Conservation (phyloP, 257 asterid species). For the Verbascum thapsus region DNA sequence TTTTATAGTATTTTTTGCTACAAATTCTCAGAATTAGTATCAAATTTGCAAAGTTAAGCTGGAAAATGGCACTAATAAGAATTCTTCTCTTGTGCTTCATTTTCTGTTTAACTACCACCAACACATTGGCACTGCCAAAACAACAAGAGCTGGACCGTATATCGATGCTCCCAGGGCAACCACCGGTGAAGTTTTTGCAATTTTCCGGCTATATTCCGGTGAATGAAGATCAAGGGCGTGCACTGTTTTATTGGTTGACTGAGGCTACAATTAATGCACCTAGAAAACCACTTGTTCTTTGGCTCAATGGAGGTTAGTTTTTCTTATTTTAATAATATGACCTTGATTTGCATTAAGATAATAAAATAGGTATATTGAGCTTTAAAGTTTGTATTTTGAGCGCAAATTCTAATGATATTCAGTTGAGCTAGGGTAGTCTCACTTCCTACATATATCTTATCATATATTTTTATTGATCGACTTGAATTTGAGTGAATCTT, state of each 20-base stretch:
- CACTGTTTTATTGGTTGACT: slow-evolving; percentile 82
- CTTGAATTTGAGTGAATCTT: no score
- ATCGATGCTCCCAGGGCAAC: slow-evolving; percentile 75
- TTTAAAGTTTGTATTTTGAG: no score
- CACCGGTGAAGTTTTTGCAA: slow-evolving; percentile 64
- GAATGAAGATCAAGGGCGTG: slow-evolving; percentile 58
- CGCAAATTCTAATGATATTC: no score
- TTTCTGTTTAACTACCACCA: slow-evolving; percentile 14
- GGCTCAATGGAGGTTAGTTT: slow-evolving; percentile 87
- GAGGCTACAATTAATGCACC: slow-evolving; percentile 51
- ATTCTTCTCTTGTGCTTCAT: background rate
- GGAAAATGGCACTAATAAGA: slow-evolving; percentile 20
- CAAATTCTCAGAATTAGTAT: background rate
- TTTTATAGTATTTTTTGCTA: background rate
- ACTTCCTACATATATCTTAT: no score
- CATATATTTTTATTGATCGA: no score
- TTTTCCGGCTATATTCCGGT: slow-evolving; percentile 81
- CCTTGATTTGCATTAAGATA: no score
- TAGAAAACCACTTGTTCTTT: slow-evolving; percentile 68
- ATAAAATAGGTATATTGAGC: no score
- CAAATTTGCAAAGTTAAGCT: background rate
- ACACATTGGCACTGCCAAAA: background rate
- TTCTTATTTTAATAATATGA: background rate
- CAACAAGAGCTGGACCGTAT: slow-evolving; percentile 67
- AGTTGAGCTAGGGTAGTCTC: no score